Evolutionary conservation across 2,329 filamentous ascomycete species (phyloP).

Genomic region (Penicillium sp.): DNA sequence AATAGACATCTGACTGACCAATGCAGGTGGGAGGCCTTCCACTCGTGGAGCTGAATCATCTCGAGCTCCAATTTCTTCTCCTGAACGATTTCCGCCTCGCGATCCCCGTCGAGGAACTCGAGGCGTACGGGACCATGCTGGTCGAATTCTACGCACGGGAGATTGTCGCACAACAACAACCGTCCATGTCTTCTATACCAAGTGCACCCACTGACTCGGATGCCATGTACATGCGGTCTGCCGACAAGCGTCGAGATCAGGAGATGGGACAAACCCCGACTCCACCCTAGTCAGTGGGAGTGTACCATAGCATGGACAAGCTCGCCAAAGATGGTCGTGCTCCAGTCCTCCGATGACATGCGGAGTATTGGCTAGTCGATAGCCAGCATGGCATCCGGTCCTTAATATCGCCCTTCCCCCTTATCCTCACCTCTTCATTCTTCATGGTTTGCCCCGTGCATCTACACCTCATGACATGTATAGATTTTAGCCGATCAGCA

Average conservation of each 20-base stretch:
- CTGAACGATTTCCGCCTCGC: conserved; percentile 94
- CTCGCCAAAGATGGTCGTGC: too few relatives aligned
- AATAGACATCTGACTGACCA: neutral
- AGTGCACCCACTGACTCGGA: conserved; percentile 20
- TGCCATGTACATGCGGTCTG: conserved; percentile 32
- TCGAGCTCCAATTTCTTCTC: conserved; percentile 91
- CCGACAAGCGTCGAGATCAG: conserved; percentile 22
- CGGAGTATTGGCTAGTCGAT: too few relatives aligned
- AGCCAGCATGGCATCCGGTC: too few relatives aligned
- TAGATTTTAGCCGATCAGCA: conserved; percentile 20
- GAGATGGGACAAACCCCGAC: conserved; percentile 33
- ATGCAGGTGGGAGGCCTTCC: conserved; percentile 85
- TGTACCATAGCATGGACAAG: too few relatives aligned
- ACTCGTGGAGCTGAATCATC: conserved; percentile 84
- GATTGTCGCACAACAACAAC: conserved; percentile 61
- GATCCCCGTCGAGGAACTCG: conserved; percentile 88
- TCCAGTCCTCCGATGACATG: neutral
- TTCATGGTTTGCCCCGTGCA: conserved; percentile 8
- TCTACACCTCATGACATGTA: conserved; percentile 22
- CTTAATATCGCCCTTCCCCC: conserved; percentile 7
- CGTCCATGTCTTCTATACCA: conserved; percentile 18
- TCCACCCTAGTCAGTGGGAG: conserved; percentile 24
- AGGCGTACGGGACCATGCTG: conserved; percentile 96
- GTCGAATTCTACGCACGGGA: conserved; percentile 97
- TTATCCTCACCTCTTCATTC: conserved; percentile 18